Conservation (phyloP, 1,139 yeast species). For the Suhomyces bolitotheri region DNA sequence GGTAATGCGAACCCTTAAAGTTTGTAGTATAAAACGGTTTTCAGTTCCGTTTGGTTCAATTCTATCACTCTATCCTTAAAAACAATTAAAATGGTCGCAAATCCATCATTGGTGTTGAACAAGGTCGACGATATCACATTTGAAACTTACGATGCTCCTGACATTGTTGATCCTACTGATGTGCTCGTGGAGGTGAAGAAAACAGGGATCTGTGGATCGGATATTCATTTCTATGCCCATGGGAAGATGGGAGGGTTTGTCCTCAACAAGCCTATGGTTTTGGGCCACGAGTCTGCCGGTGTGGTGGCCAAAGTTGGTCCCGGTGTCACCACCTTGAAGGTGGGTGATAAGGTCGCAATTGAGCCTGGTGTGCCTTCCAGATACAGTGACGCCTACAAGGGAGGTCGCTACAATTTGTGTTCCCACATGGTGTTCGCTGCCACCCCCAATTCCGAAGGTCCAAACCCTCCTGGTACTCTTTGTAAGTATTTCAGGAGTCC, state of each 20-base stretch:
- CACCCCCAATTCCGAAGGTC: slow-evolving; percentile 58
- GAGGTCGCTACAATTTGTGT: slow-evolving; percentile 77
- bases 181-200: slow-evolving; percentile 73
- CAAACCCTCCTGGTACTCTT: slow-evolving; percentile 66
- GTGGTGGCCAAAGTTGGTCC: slow-evolving; percentile 65
- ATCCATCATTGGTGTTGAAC: slow-evolving; percentile 72
- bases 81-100: slow-evolving; percentile 29
- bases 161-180: slow-evolving; percentile 58
- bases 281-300: slow-evolving; percentile 81
- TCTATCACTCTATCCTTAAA: too few species aligned
- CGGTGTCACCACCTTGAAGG: slow-evolving; percentile 57
- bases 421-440: slow-evolving; percentile 87
- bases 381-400: slow-evolving; percentile 68
- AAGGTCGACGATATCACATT: slow-evolving; percentile 62
- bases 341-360: slow-evolving; percentile 82
- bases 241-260: slow-evolving; percentile 77
- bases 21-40: neutral
- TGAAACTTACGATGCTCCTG: slow-evolving; percentile 68
- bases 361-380: slow-evolving; percentile 76
- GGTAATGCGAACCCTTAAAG: slow-evolving; percentile 5
- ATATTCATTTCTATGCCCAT: slow-evolving; percentile 77
- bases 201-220: slow-evolving; percentile 90
- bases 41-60: too few species aligned
- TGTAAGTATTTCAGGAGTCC: slow-evolving; percentile 72
- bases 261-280: slow-evolving; percentile 63